A percentile compares a stretch with the other conserved stretches of the same genome.
These are phyloP conservation scores for Aureobasidium namibiae DNA, from an alignment of 2,329 filamentous ascomycete genomes.

Conservation along the genomic window DNA sequence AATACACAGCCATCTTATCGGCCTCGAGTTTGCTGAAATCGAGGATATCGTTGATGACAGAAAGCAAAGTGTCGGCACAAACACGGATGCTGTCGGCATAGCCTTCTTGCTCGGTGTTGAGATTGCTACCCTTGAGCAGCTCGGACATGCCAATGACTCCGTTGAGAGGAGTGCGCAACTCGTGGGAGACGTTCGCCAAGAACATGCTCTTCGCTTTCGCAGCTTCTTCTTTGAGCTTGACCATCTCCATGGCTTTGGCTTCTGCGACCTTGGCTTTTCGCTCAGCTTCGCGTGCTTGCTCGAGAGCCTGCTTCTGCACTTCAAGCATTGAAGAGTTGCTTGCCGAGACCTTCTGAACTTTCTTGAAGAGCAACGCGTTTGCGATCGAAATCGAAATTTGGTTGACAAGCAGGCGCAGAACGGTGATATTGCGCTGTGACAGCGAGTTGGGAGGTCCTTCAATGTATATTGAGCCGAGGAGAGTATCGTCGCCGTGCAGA, in stretches of 20 bases:
- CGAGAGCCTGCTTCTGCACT: constrained; percentile 65
- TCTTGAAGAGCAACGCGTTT: constrained; percentile 56
- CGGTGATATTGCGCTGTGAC: constrained; percentile 55
- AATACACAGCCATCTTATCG: constrained; percentile 54
- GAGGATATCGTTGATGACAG: constrained; percentile 46
- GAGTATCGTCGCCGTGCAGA: constrained; percentile 59
- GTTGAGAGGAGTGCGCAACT: constrained; percentile 52
- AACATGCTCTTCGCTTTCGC: constrained; percentile 79
- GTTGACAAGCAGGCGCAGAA: constrained; percentile 61
- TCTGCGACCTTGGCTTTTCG: constrained; percentile 70
- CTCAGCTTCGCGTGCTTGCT: constrained; percentile 64
- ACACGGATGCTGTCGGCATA: constrained; percentile 57
- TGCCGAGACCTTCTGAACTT: constrained; percentile 67
- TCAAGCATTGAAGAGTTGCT: constrained; percentile 72
- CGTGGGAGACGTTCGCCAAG: constrained; percentile 45
- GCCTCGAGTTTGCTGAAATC: constrained; percentile 47
- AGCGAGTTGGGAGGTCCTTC: constrained; percentile 69
- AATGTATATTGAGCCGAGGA: constrained; percentile 68
- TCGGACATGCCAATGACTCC: constrained; percentile 53
- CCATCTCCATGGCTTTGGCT: constrained; percentile 66
- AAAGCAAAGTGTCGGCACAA: constrained; percentile 50
- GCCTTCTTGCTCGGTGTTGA: constrained; percentile 52
- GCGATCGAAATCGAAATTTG: constrained; percentile 62
- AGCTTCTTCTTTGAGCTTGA: constrained; percentile 74
- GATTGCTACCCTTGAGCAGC: constrained; percentile 48